Conservation (phyloP, 23 red algal genomes). For the Gracilaria caudata region DNA sequence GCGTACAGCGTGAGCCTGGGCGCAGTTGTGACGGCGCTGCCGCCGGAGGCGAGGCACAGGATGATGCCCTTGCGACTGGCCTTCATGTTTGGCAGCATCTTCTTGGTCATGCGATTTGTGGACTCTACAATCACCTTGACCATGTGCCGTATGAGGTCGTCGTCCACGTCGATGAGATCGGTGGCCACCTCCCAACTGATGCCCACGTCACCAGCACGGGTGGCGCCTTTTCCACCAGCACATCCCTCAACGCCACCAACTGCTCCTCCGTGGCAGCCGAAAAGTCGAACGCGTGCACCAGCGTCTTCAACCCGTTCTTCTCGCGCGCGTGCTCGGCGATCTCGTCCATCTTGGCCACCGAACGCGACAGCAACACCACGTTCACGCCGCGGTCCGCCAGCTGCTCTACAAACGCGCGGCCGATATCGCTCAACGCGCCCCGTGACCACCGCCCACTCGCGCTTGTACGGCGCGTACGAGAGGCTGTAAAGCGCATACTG, state of each 20-base stretch:
- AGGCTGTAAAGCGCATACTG: conserved; percentile 31
- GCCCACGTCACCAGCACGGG: conserved; percentile 87
- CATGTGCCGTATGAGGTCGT: conserved; percentile 69
- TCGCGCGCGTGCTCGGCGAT: conserved; percentile 46
- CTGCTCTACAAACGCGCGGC: conserved; percentile 74
- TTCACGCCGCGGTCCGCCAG: conserved; percentile 78
- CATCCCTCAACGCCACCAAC: conserved; percentile 39
- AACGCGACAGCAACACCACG: conserved; percentile 88
- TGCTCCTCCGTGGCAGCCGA: conserved; percentile 57
- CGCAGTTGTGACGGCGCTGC: conserved; percentile 77
- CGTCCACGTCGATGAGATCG: conserved; percentile 89
- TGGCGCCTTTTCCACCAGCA: neutral
- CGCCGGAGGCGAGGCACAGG: conserved; percentile 82
- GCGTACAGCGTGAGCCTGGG: conserved; percentile 84
- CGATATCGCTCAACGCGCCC: conserved; percentile 95
- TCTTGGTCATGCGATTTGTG: conserved; percentile 80
- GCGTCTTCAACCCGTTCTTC: conserved; percentile 44
- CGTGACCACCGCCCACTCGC: conserved; percentile 95
- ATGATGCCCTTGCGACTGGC: conserved; percentile 51
- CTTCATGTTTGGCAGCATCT: conserved; percentile 83
- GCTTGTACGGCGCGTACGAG: conserved; percentile 43
- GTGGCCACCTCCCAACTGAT: conserved; percentile 92
- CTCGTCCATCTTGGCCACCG: conserved; percentile 64
- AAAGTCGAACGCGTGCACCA: conserved; percentile 84
- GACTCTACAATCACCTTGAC: conserved; percentile 81